Evolutionary conservation across 768 basidiomycete species (phyloP), one percentile per base, ranked within the genome.

Genomic region (Naematelia encephala): DNA sequence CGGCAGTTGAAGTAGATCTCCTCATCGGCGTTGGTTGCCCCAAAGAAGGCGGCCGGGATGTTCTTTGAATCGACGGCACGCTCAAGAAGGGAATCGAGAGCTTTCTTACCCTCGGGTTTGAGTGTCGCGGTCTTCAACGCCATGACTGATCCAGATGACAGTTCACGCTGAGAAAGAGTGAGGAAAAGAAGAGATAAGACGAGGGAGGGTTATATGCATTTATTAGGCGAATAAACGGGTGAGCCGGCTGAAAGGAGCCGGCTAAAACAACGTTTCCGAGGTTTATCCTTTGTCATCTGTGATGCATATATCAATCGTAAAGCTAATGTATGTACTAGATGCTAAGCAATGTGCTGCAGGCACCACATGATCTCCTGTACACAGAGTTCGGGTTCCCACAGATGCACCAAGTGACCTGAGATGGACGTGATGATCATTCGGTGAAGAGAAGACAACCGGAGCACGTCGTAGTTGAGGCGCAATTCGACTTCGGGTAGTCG

Each of bases 341-440:
- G 34, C 34, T 16, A 39, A 39, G 34, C 34, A 39, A 39, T 8
- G 8, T 39, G 34, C 16, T 39, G 34, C 34, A 58, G 34, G 50
- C 60, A 61, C 55, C 55, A 57, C 46, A 57, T 23, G 43, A 62
- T 62, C 51, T 62, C 61, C 56, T 54, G 61, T 44, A 62, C 57
- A 30, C 48, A 51, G 4, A 62, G 28, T 28, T 62, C 61, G 16
- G 61, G 61, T 23, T 62, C 61, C 57, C 61, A 62, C 4, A 49
- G 26, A 29, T n/a, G 13, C 14, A 62, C 61, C 22, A 58, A 19
- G 42, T 62, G 57, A 29, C 57, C 61, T n/a, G 61, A 59, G 2
- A 52, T 28, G 16, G 51, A 54, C 3, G 61, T 57, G 21, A 59
- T 21, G n/a, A 63, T 50, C 58, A 63, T 22, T 29, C 55, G 39